A percentile compares a stretch with the other conserved stretches of the same genome.
phyloP scores from a whole-genome alignment of 305 asterid species.

The Vinca major region DNA sequence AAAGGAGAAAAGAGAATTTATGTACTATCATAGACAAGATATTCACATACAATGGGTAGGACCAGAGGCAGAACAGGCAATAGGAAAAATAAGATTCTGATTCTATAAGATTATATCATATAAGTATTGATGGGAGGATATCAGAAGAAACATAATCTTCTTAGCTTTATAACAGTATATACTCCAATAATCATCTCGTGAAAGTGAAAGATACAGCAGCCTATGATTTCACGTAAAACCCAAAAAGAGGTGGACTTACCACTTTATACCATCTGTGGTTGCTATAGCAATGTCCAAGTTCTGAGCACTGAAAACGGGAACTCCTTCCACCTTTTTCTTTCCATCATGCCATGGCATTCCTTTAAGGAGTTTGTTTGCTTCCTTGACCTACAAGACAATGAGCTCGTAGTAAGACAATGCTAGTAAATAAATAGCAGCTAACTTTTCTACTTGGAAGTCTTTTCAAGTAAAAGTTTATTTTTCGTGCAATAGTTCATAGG shows the following conservation, averaged over 20 bases:
- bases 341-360: conserved; percentile 34
- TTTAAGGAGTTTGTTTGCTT: conserved; percentile 82
- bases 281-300: conserved; percentile 93
- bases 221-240: background rate
- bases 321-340: conserved; percentile 68
- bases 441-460: background rate
- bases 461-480: conserved; percentile 1
- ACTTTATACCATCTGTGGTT: conserved; percentile 72
- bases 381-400: conserved; percentile 55
- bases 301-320: conserved; percentile 89
- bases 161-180: background rate
- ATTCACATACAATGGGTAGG: background rate
- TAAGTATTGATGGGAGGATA: background rate
- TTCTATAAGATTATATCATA: background rate
- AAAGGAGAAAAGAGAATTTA: background rate
- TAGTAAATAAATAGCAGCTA: background rate
- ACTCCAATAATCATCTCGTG: background rate
- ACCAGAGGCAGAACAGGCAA: background rate
- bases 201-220: background rate
- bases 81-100: background rate
- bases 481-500: conserved; percentile 13
- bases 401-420: conserved; percentile 12
- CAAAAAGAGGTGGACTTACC: conserved; percentile 34
- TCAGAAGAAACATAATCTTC: background rate
- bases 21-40: background rate